Base-by-base conservation (phyloP, 2,329 filamentous ascomycete species). In the Penicillium nordicum region DNA sequence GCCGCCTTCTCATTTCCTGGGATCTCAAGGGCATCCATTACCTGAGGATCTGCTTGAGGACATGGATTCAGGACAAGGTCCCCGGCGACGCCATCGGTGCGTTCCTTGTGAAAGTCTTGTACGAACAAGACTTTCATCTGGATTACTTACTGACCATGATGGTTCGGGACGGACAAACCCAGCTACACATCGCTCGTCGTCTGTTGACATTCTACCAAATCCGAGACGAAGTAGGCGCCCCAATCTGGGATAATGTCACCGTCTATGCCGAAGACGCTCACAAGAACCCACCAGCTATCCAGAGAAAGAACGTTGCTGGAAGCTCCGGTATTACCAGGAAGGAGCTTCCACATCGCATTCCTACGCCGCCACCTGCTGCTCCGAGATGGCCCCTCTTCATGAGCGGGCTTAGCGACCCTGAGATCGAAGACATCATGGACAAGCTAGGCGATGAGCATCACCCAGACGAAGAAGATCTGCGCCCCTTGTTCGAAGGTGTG, bases 31-130 rank as follows among this genome's bases (percentile, higher is more conserved):
- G 40, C 21, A 45, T 55, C 16, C 25, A 37, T 16, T 36, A 51
- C 40, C 9, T 55, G 30, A 30, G 34, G 18, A 42, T 5, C 36
- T 52, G 40, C 18, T 14, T 55, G 14, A 30, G 27, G 40, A 7
- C 8, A 5, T 55, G 53, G 47, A 14, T 45, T 21, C 11, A 16
- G 7, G 32, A 40, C 18, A 18, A 44, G 10, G 27, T 55, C 40
- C 53, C 53, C 11, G 47, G 32, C 12, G 47, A 51, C 4, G 30
- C 40, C 6, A 55, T 55, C n/a, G 53, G 53, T 38, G 53, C 53
- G 16, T 55, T 55, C 41, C 47, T 55, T 10, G 41, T 51, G 14
- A 38, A 4, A 2, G 16, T 51, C 25, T 38, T 55, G 7, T 55
- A 55, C 18, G 25, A 45, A 37, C 47, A 38, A 32, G 53, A 55